A percentile compares a stretch with the other conserved stretches of the same genome.
phyloP scores from a whole-genome alignment of 1,284 basidiomycete species.

The Ceraceosorus bombacis region DNA sequence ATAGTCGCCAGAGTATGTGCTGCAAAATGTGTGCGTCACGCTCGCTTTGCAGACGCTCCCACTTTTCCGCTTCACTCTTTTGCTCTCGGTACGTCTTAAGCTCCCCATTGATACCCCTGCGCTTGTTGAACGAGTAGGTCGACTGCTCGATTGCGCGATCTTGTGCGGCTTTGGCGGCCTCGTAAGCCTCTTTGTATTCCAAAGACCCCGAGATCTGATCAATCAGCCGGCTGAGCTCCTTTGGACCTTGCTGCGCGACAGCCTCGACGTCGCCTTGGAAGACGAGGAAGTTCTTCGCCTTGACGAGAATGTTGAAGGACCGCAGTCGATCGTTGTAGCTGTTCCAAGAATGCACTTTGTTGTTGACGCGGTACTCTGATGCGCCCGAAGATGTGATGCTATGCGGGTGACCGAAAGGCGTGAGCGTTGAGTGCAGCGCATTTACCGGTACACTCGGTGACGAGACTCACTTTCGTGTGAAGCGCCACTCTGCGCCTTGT shows the following conservation, averaged over 20 bases:
- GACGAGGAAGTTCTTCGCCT: conserved; percentile 99
- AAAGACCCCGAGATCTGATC: conserved; percentile 75
- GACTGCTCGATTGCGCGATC: conserved; percentile 86
- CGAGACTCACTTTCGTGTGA: conserved; percentile 73
- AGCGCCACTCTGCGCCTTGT: conserved; percentile 72
- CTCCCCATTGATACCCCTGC: conserved; percentile 84
- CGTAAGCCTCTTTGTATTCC: conserved; percentile 81
- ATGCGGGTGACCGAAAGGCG: conserved; percentile 11
- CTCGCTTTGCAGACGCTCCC: conserved; percentile 68
- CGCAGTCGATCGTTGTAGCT: conserved; percentile 41
- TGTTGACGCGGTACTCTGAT: conserved; percentile 53
- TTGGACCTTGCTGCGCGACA: conserved; percentile 87
- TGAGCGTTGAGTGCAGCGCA: background rate
- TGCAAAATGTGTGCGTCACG: conserved; percentile 69
- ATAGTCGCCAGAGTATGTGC: conserved; percentile 80
- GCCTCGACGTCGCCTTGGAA: conserved; percentile 95
- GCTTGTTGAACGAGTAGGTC: conserved; percentile 85
- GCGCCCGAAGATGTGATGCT: conserved; percentile 78
- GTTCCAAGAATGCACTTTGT: conserved; percentile 26
- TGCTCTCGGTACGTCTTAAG: conserved; percentile 97
- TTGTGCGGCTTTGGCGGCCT: conserved; percentile 75
- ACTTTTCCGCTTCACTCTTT: conserved; percentile 83
- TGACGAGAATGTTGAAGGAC: conserved; percentile 78
- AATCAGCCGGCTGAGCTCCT: conserved; percentile 79
- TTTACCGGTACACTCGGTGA: background rate